phyloP scores from a whole-genome alignment of 495 filamentous ascomycete species.

The Xylaria acuta region DNA sequence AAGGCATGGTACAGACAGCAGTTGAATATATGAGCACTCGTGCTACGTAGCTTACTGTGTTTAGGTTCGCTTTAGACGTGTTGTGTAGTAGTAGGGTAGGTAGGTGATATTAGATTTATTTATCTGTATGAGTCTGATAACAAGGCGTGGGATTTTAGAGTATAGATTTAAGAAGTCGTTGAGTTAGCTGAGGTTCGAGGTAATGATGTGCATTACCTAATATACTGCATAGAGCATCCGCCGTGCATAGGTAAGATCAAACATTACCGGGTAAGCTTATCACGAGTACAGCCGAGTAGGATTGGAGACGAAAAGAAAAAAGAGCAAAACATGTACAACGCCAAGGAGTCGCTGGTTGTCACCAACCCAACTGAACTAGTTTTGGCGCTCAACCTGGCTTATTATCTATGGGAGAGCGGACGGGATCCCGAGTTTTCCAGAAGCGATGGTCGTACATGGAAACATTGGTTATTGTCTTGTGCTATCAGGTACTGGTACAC shows the following conservation, averaged over 20 bases:
- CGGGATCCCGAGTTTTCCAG: slow-evolving; percentile 48
- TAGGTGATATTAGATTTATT: not conserved
- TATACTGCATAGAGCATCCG: not conserved
- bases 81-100: not conserved
- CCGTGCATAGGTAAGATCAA: not conserved
- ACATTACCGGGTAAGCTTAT: not conserved
- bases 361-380: not conserved
- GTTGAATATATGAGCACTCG: not conserved
- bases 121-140: not conserved
- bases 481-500: not conserved
- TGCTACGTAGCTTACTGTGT: not conserved
- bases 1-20: not conserved
- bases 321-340: not conserved
- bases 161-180: not conserved
- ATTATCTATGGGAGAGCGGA: slow-evolving; percentile 48
- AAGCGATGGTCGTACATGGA: slow-evolving; percentile 4
- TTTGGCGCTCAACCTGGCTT: slow-evolving; percentile 26
- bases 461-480: not conserved
- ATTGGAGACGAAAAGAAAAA: not conserved
- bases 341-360: not conserved
- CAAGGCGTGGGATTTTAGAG: not conserved
- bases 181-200: not conserved
- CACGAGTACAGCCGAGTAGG: not conserved
- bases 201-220: not conserved
- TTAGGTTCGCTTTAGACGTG: not conserved